These are phyloP conservation scores for Ophiosphaerella herpotricha DNA, from an alignment of 2,329 filamentous ascomycete species.

Conservation along the genomic window DNA sequence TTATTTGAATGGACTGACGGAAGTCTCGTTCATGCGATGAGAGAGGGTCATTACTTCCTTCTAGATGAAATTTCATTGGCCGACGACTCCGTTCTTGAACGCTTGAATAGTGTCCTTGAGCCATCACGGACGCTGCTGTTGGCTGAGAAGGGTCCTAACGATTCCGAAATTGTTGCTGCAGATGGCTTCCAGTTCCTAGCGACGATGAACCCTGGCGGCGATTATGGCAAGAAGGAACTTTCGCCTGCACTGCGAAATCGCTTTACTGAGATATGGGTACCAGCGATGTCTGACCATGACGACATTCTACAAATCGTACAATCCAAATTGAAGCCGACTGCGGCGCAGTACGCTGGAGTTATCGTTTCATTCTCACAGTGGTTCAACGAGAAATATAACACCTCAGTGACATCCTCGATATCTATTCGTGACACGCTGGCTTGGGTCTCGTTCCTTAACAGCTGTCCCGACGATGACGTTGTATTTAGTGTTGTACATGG, in stretches of 20 bases:
- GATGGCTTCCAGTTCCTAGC: conserved; percentile 93
- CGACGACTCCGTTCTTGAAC: conserved; percentile 94
- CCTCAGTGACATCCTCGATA: conserved; percentile 74
- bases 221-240: conserved; percentile 97
- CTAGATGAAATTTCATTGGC: conserved; percentile 97
- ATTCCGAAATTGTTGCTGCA: conserved; percentile 76
- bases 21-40: conserved; percentile 92
- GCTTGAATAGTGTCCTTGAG: conserved; percentile 95
- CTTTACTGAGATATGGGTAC: conserved; percentile 99
- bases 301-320: conserved; percentile 87
- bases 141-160: conserved; percentile 87
- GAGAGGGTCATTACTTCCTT: conserved; percentile 83
- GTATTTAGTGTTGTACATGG: conserved; percentile 72
- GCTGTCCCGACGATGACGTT: conserved; percentile 56
- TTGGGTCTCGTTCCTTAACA: conserved; percentile 93
- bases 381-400: conserved; percentile 83
- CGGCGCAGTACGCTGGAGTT: conserved; percentile 63
- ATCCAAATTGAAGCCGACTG: conserved; percentile 67
- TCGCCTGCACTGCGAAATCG: conserved; percentile 94
- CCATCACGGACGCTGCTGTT: conserved; percentile 82
- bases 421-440: conserved; percentile 91
- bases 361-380: conserved; percentile 90
- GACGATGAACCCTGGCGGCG: conserved; percentile 98
- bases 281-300: conserved; percentile 78
- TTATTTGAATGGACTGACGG: conserved; percentile 97